Evolutionary conservation across 768 basidiomycete species (phyloP), one percentile per base, ranked within the genome.

Genomic region (Boletus fagicola): DNA sequence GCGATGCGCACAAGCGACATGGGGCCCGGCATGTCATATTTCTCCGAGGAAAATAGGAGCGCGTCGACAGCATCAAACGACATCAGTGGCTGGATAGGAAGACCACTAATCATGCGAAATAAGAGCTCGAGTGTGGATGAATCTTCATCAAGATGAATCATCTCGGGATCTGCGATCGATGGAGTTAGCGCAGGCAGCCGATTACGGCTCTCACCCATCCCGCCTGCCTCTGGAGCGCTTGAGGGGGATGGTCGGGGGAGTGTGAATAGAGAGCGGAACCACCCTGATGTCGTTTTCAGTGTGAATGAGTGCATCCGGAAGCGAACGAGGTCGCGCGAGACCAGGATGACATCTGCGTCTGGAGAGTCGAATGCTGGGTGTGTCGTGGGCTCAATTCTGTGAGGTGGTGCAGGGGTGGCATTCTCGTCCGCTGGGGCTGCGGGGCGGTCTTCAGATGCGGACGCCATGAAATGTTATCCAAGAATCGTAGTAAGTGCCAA

Each of bases 11-110:
- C 69, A 60, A 86, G 79, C 7, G 83, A 84, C 56, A 76, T 73
- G 2, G 85, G 83, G 0, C 86, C 86, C 0, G 81, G 79, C 82
- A 86, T 87, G 36, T 87, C 86, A 66, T 87, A 88, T 64, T 86
- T 86, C 64, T 88, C 85, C 0, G 85, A 81, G 0, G 84, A 83
- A 53, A 78, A 83, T 13, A 87, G 71, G n/a, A 88, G 63, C 4
- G 76, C 68, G 53, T 88, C 85, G 51, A 87, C 70, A 33, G 70
- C 58, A 61, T 85, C 84, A 65, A 80, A 83, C 1, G 80, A 79
- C 38, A 74, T 72, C 26, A 84, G 70, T 4, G 71, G 67, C 15
- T 78, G 72, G 16, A 87, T 76, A 0, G 83, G 74, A 12, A 85
- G 75, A 10, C 86, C 86, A 49, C 81, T 84, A 24, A 82, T 75